A percentile compares a stretch with the other conserved stretches of the same genome.
These are phyloP conservation scores for Botryosphaeria dothidea DNA, from an alignment of 2,329 filamentous ascomycete genomes.

Conservation along the genomic window DNA sequence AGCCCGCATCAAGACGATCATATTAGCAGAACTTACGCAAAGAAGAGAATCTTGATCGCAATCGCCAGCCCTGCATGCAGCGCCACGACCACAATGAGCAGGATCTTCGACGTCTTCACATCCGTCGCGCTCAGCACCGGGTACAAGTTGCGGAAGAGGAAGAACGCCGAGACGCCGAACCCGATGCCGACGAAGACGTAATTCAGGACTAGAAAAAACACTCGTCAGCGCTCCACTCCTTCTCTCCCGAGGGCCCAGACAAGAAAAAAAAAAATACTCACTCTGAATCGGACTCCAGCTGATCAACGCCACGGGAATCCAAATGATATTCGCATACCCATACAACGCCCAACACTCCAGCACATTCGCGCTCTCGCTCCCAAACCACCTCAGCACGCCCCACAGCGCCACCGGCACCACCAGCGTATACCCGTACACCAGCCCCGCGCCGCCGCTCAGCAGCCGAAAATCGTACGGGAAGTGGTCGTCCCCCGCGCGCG, in stretches of 20 bases:
- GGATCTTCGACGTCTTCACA: slow-evolving; percentile 82
- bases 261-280: slow-evolving; percentile 40
- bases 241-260: no score
- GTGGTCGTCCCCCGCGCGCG: slow-evolving; percentile 63
- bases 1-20: not conserved
- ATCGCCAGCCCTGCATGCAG: slow-evolving; percentile 88
- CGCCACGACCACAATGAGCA: slow-evolving; percentile 79
- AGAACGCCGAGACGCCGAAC: slow-evolving; percentile 39
- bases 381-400: slow-evolving; percentile 90
- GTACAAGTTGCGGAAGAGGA: slow-evolving; percentile 45
- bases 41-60: slow-evolving; percentile 96
- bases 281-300: slow-evolving; percentile 81
- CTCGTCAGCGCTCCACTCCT: slow-evolving; percentile 1
- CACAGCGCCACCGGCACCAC: slow-evolving; percentile 83
- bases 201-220: slow-evolving; percentile 64
- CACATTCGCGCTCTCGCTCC: slow-evolving; percentile 87
- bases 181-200: slow-evolving; percentile 84
- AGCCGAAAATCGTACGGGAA: slow-evolving; percentile 92
- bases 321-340: slow-evolving; percentile 94
- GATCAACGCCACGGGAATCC: slow-evolving; percentile 91
- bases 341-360: slow-evolving; percentile 96
- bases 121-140: slow-evolving; percentile 93
- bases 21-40: slow-evolving; percentile 59
- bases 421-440: slow-evolving; percentile 90
- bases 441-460: slow-evolving; percentile 81